These are phyloP conservation scores for Aphanomyces euteiches DNA, from an alignment of 352 stramenopile species.

Conservation along the genomic window DNA sequence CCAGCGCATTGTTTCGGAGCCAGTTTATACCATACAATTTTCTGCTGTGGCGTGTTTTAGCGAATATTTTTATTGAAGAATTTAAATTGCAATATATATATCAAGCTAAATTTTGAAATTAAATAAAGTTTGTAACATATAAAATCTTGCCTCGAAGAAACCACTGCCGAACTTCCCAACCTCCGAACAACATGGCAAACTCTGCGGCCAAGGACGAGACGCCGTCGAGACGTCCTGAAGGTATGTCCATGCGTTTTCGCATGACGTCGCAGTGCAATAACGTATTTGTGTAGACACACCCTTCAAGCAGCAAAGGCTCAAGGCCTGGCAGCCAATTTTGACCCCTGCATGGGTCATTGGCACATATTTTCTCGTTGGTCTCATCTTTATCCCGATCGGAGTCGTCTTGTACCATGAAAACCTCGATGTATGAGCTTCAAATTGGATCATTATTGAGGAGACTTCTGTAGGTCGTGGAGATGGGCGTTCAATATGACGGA, in stretches of 20 bases:
- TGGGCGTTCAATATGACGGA: slow-evolving; percentile 37
- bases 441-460: not conserved
- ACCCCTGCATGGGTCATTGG: slow-evolving; percentile 81
- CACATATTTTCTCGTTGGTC: slow-evolving; percentile 67
- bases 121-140: slow-evolving; percentile 8
- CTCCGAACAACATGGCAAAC: not conserved
- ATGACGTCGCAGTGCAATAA: not conserved
- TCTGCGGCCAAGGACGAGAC: slow-evolving; percentile 8
- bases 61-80: slow-evolving; percentile 5
- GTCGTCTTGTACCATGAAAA: slow-evolving; percentile 34
- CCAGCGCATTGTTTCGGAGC: too few species aligned
- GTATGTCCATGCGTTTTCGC: not conserved
- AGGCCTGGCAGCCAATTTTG: slow-evolving; percentile 85
- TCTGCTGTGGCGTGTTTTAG: too few species aligned
- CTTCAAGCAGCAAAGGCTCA: slow-evolving; percentile 34
- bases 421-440: slow-evolving; percentile 28
- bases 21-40: too few species aligned
- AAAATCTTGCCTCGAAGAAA: not conserved
- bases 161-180: slow-evolving; percentile 4
- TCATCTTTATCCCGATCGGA: slow-evolving; percentile 77
- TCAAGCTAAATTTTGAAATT: slow-evolving; percentile 7
- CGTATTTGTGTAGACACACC: slow-evolving; percentile 25
- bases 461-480: slow-evolving; percentile 35
- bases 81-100: not conserved
- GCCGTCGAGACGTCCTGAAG: slow-evolving; percentile 21